Base-by-base conservation (phyloP, 805 yeast species). In the Myxozyma geophila region DNA sequence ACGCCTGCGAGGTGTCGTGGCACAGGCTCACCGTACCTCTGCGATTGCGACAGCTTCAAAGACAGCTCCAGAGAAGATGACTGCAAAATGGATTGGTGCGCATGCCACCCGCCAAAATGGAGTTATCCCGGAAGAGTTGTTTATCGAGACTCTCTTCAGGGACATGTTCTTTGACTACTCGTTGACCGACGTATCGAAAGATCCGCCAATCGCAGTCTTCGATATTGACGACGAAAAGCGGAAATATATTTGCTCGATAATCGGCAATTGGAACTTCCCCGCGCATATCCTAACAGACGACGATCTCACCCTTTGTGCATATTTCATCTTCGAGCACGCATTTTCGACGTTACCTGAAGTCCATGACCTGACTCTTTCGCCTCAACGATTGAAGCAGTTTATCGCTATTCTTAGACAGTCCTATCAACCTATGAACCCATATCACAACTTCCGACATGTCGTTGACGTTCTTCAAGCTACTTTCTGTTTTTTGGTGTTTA, bases 371-470 rank as follows among this genome's bases (percentile, higher is more conserved):
- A 55, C 58, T 1, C 60, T 74, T 15, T 53, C 67, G 8, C 64
- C 74, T 13, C 83, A 84, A 72, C 79, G 81, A 63, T 77, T 91
- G 35, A 75, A 85, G 49, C 80, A 83, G 21, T 81, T 92, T 68
- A 75, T 91, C 23, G 83, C 87, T 68, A 82, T 86, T 69, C 81
- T 90, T 8, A 82, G 97, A 65, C 88, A 89, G 69, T 84, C 90
- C 51, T 95, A 95, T 76, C 87, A 88, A 71, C 84, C 85, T 70
- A 90, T 91, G 10, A 92, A 92, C 74, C 90, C 93, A 17, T 95
- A 93, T 79, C 99, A 95, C 78, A 92, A 93, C 76, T 95, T 92
- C 74, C 83, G 96, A 70, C 99, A 95, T 76, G 98, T 97, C 0
- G 89, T 91, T 17, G 99, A 95, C 77, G 99, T 95, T 8, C 78